These are phyloP conservation scores for Pezicula rhizophila DNA, from an alignment of 2,329 filamentous ascomycete genomes.

Conservation along the genomic window DNA sequence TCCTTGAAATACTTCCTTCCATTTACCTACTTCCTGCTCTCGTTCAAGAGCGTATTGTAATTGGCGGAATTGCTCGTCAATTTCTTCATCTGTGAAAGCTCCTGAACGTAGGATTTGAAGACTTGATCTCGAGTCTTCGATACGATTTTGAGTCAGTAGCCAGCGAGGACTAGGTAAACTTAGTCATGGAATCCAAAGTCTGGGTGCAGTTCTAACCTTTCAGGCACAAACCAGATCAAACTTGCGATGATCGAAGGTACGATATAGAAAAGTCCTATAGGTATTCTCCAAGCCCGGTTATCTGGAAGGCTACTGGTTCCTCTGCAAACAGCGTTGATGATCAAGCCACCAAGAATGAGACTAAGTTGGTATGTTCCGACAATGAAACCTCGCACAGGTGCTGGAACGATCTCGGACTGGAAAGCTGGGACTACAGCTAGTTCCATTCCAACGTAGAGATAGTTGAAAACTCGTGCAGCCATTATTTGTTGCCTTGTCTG, in stretches of 20 bases:
- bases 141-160: constrained; percentile 22
- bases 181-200: background rate
- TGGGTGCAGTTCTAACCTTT: constrained; percentile 2
- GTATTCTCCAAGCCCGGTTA: constrained; percentile 30
- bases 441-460: constrained; percentile 35
- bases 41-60: constrained; percentile 1
- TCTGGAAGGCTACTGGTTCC: constrained; percentile 24
- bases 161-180: constrained; percentile 22
- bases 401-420: constrained; percentile 30
- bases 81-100: constrained; percentile 19
- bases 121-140: constrained; percentile 24
- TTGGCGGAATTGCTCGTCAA: constrained; percentile 7
- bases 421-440: constrained; percentile 31
- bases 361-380: constrained; percentile 31
- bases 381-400: constrained; percentile 26
- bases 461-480: constrained; percentile 30
- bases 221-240: constrained; percentile 25
- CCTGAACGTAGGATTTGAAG: constrained; percentile 21
- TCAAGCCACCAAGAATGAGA: constrained; percentile 20
- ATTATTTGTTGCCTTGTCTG: constrained; percentile 26
- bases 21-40: constrained; percentile 16
- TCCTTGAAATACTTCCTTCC: constrained; percentile 14
- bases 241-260: constrained; percentile 25
- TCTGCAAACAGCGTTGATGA: constrained; percentile 23
- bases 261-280: constrained; percentile 29